Base-by-base conservation (phyloP, 441 rosid genomes). In the Arabidopsis hybrid region DNA sequence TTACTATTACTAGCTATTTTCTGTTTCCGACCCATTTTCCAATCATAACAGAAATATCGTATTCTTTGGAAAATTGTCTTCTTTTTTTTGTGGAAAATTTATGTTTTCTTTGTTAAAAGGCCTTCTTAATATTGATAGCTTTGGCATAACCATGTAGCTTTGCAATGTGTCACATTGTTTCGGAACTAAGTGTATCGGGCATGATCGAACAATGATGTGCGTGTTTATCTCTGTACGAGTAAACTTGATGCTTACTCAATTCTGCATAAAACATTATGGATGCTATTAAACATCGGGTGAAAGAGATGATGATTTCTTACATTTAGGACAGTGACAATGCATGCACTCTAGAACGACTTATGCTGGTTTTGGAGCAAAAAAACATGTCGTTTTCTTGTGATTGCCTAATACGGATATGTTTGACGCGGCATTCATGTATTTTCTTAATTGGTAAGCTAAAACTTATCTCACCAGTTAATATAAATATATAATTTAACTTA, bases 1-100 rank as follows among this genome's bases (percentile, higher is more conserved):
- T 51, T 53, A 70, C 49, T 53, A 2, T 32, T 32, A 64, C 45
- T 17, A 35, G 46, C 46, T 32, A 32, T 55, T 32, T 56, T 21
- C n/a, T 21, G 13, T 18, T 51, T 4, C 13, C 6, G 1, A 8
- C n/a, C 12, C 34, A 9, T 51, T 21, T 21, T 21, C 26, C 26
- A 21, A 21, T 21, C 26, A 21, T 21, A 21, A 21, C 26, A 21
- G 26, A 21, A 21, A 21, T 1, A 21, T 21, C 26, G 26, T 21
- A 21, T 21, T 21, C 26, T 21, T 21, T 21, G 26, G 26, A 21
- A 21, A 21, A 21, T 21, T 21, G 26, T 21, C 26, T 21, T n/a
- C n/a, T 21, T 21, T 2, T 2, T 2, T 21, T 21, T 1, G 26
- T 21, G 26, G 26, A 2, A 21, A 21, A 21, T 21, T 21, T 21